These are phyloP conservation scores for carrot (Daucus carota) DNA, from an alignment of 129 eudicot genomes.

Conservation along the genomic window DH1_v3.0 NC_030382.2:33676501-33677000, in stretches of 20 bases:
- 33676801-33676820: constrained; percentile 62
- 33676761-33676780: constrained; percentile 48
- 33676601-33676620: constrained; percentile 73
- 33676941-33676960: constrained; percentile 51
- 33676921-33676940: constrained; percentile 34
- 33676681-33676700: constrained; percentile 24
- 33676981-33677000: constrained; percentile 35
- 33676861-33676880: constrained; percentile 48
- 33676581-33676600: constrained; percentile 53
- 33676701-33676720: constrained; percentile 64
- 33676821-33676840: constrained; percentile 62
- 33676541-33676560: constrained; percentile 67
- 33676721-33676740: constrained; percentile 39
- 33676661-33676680: constrained; percentile 21
- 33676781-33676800: constrained; percentile 60
- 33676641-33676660: constrained; percentile 24
- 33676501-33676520: constrained; percentile 23
- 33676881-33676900: constrained; percentile 52
- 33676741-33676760: constrained; percentile 49
- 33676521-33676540: constrained; percentile 25
- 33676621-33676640: constrained; percentile 57
- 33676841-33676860: constrained; percentile 29
- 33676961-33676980: constrained; percentile 25
- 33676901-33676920: constrained; percentile 36
- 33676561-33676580: constrained; percentile 51